Conservation (phyloP, 441 rosid genomes). For the Populus hybrid region DNA sequence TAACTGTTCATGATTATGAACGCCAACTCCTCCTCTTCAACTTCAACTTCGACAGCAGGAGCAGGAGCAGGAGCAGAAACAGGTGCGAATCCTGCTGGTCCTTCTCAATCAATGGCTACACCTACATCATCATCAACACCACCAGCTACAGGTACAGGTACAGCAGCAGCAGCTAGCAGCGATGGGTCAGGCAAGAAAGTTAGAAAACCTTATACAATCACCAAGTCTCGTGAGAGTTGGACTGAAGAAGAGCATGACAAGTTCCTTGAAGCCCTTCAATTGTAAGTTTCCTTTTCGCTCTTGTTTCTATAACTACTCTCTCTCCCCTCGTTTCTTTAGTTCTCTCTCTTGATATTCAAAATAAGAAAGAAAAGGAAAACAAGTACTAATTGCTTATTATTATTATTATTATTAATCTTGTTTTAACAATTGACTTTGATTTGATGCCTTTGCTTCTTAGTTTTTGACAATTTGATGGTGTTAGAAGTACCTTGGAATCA, state of each 20-base stretch:
- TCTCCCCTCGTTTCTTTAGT: background rate
- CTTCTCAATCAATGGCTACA: conserved; percentile 25
- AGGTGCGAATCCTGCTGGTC: background rate
- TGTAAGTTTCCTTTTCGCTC: conserved; percentile 37
- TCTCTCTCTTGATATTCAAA: background rate
- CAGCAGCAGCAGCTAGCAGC: background rate
- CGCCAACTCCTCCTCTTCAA: conserved; percentile 18
- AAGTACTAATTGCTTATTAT: background rate
- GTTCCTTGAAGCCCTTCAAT: conserved; percentile 89
- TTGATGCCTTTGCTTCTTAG: background rate
- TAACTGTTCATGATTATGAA: background rate
- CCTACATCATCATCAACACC: conserved; percentile 22
- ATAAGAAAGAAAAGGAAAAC: background rate
- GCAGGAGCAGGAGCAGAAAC: background rate
- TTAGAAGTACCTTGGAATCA: background rate
- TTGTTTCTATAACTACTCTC: background rate
- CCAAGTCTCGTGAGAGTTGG: conserved; percentile 96
- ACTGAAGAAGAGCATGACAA: conserved; percentile 91
- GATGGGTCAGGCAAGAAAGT: conserved; percentile 51
- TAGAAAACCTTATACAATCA: conserved; percentile 86
- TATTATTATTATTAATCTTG: background rate
- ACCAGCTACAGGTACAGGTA: conserved; percentile 19
- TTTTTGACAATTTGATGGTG: conserved; percentile 1
- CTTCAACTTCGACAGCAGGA: background rate
- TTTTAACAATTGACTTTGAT: background rate